Evolutionary conservation across 495 filamentous ascomycete species (phyloP).

Genomic region (Penicillium fimorum): DNA sequence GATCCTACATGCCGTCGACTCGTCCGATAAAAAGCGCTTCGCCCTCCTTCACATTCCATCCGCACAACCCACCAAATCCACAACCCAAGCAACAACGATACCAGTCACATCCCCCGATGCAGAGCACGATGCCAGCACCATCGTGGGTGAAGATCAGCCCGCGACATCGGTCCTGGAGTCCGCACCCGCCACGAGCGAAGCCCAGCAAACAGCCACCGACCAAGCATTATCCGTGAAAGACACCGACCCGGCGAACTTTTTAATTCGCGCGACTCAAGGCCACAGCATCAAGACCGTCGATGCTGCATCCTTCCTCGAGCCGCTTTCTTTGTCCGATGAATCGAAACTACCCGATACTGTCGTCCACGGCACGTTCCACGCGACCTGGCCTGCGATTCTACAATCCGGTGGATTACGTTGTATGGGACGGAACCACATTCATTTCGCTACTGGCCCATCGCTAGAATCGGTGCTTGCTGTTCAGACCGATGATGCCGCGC

Average conservation of each 20-base stretch:
- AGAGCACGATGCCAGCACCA: slow-evolving; percentile 10
- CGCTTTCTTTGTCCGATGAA: slow-evolving; percentile 50
- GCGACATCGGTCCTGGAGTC: slow-evolving; percentile 13
- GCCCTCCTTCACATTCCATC: slow-evolving; percentile 51
- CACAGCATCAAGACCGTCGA: slow-evolving; percentile 67
- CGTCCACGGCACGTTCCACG: slow-evolving; percentile 85
- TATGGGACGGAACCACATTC: slow-evolving; percentile 84
- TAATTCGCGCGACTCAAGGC: slow-evolving; percentile 94
- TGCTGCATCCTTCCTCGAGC: slow-evolving; percentile 63
- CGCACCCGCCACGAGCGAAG: slow-evolving; percentile 24
- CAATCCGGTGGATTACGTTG: slow-evolving; percentile 68
- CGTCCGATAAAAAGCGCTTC: slow-evolving; percentile 91
- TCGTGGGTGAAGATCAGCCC: slow-evolving; percentile 12
- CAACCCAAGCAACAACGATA: slow-evolving; percentile 15
- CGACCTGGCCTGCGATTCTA: slow-evolving; percentile 70
- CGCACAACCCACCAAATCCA: slow-evolving; percentile 20
- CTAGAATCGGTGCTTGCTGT: slow-evolving; percentile 30
- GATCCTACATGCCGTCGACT: slow-evolving; percentile 64
- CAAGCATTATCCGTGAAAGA: slow-evolving; percentile 33
- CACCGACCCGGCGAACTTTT: slow-evolving; percentile 60
- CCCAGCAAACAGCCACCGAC: slow-evolving; percentile 27
- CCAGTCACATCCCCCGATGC: slow-evolving; percentile 16
- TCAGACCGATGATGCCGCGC: slow-evolving; percentile 16
- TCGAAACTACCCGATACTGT: slow-evolving; percentile 59
- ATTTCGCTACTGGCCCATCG: slow-evolving; percentile 73